These are phyloP conservation scores for Cyclanthera cordifolia DNA, from an alignment of 306 rosid genomes.

Conservation along the genomic window DNA sequence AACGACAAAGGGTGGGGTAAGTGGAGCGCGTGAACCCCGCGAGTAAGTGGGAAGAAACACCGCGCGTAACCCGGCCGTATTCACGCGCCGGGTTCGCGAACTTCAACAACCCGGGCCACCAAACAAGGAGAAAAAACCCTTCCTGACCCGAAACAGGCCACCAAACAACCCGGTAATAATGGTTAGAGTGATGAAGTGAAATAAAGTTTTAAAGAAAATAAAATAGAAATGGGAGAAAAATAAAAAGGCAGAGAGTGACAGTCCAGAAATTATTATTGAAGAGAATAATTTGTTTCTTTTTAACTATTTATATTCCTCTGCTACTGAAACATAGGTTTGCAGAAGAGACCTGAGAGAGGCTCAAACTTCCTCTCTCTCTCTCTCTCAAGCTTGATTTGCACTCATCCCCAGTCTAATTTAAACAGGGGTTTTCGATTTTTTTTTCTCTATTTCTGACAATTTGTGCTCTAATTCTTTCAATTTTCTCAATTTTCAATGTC, in stretches of 20 bases:
- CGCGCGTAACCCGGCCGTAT: too few species aligned
- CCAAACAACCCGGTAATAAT: too few species aligned
- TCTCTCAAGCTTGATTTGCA: not conserved
- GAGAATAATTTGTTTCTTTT: conserved; percentile 10
- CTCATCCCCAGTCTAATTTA: not conserved
- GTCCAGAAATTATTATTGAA: conserved; percentile 15
- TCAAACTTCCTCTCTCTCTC: conserved; percentile 10
- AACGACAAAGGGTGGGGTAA: too few species aligned
- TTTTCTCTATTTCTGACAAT: not conserved
- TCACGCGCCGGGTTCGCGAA: too few species aligned
- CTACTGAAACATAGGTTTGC: conserved; percentile 5
- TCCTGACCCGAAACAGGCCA: too few species aligned
- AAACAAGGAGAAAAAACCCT: too few species aligned
- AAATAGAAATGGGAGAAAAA: not conserved
- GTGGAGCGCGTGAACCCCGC: too few species aligned
- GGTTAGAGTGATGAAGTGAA: not conserved
- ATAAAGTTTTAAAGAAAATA: not conserved
- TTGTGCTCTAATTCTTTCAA: not conserved
- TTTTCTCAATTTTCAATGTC: conserved; percentile 14
- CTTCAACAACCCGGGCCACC: too few species aligned
- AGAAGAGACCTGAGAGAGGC: conserved; percentile 29
- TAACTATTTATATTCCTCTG: conserved; percentile 1
- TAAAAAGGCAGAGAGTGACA: conserved; percentile 11
- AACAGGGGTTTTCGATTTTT: not conserved
- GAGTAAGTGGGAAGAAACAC: too few species aligned